Base-by-base conservation (phyloP, 768 basidiomycete genomes). In the Termitomyces sp. region DNA sequence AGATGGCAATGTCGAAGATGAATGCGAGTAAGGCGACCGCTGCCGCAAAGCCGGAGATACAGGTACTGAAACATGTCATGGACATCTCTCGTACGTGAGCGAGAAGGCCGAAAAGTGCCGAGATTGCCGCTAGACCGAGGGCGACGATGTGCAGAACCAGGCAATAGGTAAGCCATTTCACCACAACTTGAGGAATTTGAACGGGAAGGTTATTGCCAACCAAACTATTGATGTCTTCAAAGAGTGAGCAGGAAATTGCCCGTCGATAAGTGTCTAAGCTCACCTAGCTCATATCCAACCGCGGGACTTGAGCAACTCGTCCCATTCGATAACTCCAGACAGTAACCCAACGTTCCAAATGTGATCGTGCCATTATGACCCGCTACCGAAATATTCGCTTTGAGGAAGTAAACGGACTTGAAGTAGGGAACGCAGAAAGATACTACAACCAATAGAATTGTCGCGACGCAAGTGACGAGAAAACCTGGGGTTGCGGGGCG, bases 151-250 rank as follows among this genome's bases (percentile, higher is more conserved):
- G 95, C 16, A 98, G 80, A 60, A 98, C 84, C 61, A 99, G 85
- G 23, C 85, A 86, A 66, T 96, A 96, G 10, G 97, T 98, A 67
- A 98, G 76, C 92, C 95, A 98, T 75, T 97, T 96, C 59, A 94
- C 89, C 49, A 86, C 80, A 6, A 92, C 82, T 55, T 84, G 75
- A 1, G 94, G 93, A 50, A 98, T 91, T 62, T 91, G 70, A 35
- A 95, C 72, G 27, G 76, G 64, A 2, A 81, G 73, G 3, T 77
- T 71, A 68, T 91, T 79, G 6, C 87, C 91, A 32, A 97, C 83
- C 2, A 98, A 79, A 37, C 76, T 67, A 64, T 94, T 92, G 62
- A 95, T 83, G 64, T 98, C 94, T 95, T 60, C 3, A 37, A 46
- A 54, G 49, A 28, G 59, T 54, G 46, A 52, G 53, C 49, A 56